Conservation (phyloP, 225 moss, liverwort and hornwort genomes). For the Marchantia paleacea region DNA sequence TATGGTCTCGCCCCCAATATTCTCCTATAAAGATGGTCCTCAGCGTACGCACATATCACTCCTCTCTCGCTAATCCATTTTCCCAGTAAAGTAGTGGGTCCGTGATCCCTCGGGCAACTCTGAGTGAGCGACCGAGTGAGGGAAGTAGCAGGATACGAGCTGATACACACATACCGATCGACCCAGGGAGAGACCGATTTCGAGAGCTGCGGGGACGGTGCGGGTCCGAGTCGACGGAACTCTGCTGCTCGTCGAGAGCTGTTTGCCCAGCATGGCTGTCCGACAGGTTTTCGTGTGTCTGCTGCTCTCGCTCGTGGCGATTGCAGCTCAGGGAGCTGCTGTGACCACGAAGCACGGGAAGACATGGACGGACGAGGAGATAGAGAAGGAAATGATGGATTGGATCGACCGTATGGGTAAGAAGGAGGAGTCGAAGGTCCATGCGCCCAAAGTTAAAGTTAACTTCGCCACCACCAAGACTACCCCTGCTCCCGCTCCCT, state of each 20-base stretch:
- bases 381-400: conserved; percentile 12
- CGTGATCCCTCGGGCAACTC: background rate
- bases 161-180: background rate
- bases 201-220: no score
- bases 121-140: background rate
- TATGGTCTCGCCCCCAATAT: background rate
- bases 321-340: conserved; percentile 3
- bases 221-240: no score
- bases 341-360: background rate
- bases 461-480: background rate
- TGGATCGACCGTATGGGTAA: conserved; percentile 22
- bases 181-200: background rate
- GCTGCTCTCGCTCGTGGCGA: background rate
- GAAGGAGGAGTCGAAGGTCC: conserved; percentile 12
- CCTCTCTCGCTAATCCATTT: background rate
- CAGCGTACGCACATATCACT: background rate
- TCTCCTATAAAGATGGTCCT: conserved; percentile 1
- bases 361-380: conserved; percentile 12
- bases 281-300: conserved; percentile 3
- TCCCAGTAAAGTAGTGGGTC: background rate
- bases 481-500: background rate
- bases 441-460: background rate
- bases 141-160: background rate
- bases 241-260: background rate
- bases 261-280: background rate